phyloP scores from a whole-genome alignment of 2,329 filamentous ascomycete species.

The Colletotrichum musicola region DNA sequence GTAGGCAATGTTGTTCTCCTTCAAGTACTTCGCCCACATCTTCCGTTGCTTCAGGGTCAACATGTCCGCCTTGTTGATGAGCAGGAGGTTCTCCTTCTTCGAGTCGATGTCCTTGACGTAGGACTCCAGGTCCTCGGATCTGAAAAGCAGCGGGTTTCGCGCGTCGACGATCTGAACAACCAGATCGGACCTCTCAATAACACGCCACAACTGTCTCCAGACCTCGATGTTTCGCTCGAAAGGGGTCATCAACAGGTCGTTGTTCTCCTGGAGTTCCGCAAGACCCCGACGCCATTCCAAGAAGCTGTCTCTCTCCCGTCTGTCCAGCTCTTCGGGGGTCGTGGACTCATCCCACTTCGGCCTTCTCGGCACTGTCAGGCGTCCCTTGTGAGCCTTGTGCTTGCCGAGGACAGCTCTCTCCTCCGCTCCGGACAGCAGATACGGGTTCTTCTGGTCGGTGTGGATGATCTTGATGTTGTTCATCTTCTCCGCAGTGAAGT shows the following conservation, averaged over 20 bases:
- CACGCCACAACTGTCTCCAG: conserved; percentile 97
- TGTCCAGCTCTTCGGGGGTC: conserved; percentile 85
- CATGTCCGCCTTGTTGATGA: conserved; percentile 99
- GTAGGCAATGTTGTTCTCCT: conserved; percentile 84
- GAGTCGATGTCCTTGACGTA: conserved; percentile 95
- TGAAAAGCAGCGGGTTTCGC: conserved; percentile 91
- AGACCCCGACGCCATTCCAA: conserved; percentile 90
- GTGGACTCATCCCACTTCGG: conserved; percentile 90
- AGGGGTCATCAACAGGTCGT: conserved; percentile 95
- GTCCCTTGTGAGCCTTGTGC: conserved; percentile 82
- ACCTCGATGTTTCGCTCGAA: conserved; percentile 98
- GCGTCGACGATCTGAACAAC: conserved; percentile 99
- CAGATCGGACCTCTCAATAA: conserved; percentile 95
- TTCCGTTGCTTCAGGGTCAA: conserved; percentile 88
- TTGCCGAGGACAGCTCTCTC: conserved; percentile 83
- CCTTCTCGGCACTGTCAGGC: conserved; percentile 89
- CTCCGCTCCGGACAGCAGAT: conserved; percentile 86
- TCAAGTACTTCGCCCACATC: conserved; percentile 89
- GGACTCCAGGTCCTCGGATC: conserved; percentile 90
- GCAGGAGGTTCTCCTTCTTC: conserved; percentile 88
- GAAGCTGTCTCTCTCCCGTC: conserved; percentile 82
- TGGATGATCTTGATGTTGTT: conserved; percentile 99
- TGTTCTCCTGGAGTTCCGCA: conserved; percentile 92
- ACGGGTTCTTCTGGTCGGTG: conserved; percentile 95
- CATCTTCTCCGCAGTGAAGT: conserved; percentile 99